These are phyloP conservation scores for Boletus rufocinnamomeus DNA, from an alignment of 768 basidiomycete species.

Conservation along the genomic window DNA sequence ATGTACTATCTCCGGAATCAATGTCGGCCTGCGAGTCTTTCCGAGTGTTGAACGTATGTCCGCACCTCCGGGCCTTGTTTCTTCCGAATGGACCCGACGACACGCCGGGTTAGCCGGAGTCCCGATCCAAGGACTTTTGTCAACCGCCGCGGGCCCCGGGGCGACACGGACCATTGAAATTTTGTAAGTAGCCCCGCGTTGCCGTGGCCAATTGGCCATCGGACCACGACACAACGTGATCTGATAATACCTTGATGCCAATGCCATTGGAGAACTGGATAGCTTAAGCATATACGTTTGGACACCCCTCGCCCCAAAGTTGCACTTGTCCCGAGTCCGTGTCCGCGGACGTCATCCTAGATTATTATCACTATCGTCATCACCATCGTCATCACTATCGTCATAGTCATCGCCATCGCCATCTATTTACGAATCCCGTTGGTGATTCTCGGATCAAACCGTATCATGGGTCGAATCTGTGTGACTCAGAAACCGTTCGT, in stretches of 20 bases:
- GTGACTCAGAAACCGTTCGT: not conserved
- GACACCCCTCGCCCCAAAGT: not conserved
- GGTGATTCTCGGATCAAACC: not conserved
- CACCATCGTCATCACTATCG: not conserved
- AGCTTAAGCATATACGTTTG: too few species aligned
- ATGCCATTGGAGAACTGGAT: too few species aligned
- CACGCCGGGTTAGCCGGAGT: not conserved
- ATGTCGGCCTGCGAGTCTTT: not conserved
- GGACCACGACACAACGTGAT: not conserved
- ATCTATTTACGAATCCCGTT: not conserved
- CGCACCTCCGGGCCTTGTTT: not conserved
- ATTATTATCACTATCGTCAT: not conserved
- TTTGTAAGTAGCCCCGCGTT: too few species aligned
- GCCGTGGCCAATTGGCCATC: not conserved
- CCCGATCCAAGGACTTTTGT: not conserved
- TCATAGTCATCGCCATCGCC: too few species aligned
- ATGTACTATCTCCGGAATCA: too few species aligned
- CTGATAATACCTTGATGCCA: not conserved
- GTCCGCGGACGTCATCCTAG: not conserved
- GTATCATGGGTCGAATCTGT: not conserved
- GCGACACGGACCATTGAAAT: too few species aligned
- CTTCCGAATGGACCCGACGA: conserved; percentile 1
- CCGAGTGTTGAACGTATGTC: not conserved
- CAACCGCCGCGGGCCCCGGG: too few species aligned
- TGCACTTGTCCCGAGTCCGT: not conserved